Conservation (phyloP, 371 early-diverging fungal genomes). For the Mucor indicus region DNA sequence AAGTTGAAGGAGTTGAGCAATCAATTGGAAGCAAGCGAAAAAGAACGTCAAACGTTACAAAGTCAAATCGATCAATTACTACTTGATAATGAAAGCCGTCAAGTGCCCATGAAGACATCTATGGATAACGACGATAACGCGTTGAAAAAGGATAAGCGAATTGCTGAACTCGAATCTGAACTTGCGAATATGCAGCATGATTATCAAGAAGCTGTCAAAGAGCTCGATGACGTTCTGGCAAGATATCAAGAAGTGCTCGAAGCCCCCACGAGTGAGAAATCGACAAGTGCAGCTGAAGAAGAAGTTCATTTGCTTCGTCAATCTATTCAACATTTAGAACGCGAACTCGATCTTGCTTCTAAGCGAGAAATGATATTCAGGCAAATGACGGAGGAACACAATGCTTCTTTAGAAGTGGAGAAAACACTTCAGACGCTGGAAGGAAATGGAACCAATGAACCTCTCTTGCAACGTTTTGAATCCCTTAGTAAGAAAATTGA, state of each 20-base stretch:
- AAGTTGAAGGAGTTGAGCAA: slow-evolving; percentile 8
- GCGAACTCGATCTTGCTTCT: slow-evolving; percentile 12
- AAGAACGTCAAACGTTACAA: slow-evolving; percentile 10
- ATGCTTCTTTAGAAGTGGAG: slow-evolving; percentile 11
- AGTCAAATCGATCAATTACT: slow-evolving; percentile 9
- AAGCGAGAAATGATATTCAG: slow-evolving; percentile 13
- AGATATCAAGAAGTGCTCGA: slow-evolving; percentile 40
- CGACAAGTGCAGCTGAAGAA: slow-evolving; percentile 15
- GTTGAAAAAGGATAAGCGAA: slow-evolving; percentile 16
- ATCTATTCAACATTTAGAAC: slow-evolving; percentile 18
- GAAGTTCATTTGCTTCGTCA: slow-evolving; percentile 15
- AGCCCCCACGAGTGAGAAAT: no score
- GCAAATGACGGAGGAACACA: slow-evolving; percentile 19
- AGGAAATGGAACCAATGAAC: no score
- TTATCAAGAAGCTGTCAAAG: slow-evolving; percentile 32
- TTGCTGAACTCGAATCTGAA: slow-evolving; percentile 16
- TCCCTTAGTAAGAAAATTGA: no score
- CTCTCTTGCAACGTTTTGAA: no score
- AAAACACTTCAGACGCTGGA: slow-evolving; percentile 13
- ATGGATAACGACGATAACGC: slow-evolving; percentile 12
- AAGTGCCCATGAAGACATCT: not conserved
- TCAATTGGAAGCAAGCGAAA: slow-evolving; percentile 9
- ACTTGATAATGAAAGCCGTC: slow-evolving; percentile 1
- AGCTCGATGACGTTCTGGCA: slow-evolving; percentile 33
- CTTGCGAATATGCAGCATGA: slow-evolving; percentile 25